These are phyloP conservation scores for Fusarium globosum DNA, from an alignment of 2,329 filamentous ascomycete genomes.

Conservation along the genomic window DNA sequence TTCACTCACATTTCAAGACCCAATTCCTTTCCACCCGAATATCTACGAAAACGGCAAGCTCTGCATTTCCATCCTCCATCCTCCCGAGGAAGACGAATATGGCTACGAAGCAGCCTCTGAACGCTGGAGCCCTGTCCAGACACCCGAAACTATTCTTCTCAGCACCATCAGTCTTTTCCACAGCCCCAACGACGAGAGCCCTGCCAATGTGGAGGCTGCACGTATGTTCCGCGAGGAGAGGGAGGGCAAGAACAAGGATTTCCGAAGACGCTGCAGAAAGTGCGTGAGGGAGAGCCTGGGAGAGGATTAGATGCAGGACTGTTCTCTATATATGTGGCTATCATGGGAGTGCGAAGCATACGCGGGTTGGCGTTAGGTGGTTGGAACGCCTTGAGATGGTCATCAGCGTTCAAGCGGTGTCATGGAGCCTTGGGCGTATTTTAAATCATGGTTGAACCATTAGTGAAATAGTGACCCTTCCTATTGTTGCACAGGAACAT, in stretches of 20 bases:
- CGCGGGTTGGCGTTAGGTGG: conserved; percentile 24
- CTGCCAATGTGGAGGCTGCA: conserved; percentile 94
- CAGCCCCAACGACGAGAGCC: conserved; percentile 93
- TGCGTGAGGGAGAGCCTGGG: conserved; percentile 86
- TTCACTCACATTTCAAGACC: conserved; percentile 84
- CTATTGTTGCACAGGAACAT: not conserved
- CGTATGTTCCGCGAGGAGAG: conserved; percentile 85
- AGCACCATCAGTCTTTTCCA: conserved; percentile 93
- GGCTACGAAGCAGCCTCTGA: conserved; percentile 92
- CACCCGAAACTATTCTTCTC: conserved; percentile 91
- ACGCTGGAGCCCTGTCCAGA: conserved; percentile 95
- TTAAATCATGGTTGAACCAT: conserved; percentile 24
- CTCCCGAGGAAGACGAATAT: conserved; percentile 92
- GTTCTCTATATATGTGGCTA: not conserved
- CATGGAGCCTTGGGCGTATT: conserved; percentile 31
- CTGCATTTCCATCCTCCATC: conserved; percentile 97
- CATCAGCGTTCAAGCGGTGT: conserved; percentile 36
- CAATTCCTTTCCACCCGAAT: conserved; percentile 92
- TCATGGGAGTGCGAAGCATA: not conserved
- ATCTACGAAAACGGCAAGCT: conserved; percentile 89
- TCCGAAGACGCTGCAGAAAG: conserved; percentile 79
- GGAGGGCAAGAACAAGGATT: conserved; percentile 72
- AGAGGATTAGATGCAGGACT: conserved; percentile 62
- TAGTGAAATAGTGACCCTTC: conserved; percentile 1
- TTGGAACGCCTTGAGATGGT: conserved; percentile 5